Conservation (phyloP, 116 monocot species). For the Trichopus zeylanicus region DNA sequence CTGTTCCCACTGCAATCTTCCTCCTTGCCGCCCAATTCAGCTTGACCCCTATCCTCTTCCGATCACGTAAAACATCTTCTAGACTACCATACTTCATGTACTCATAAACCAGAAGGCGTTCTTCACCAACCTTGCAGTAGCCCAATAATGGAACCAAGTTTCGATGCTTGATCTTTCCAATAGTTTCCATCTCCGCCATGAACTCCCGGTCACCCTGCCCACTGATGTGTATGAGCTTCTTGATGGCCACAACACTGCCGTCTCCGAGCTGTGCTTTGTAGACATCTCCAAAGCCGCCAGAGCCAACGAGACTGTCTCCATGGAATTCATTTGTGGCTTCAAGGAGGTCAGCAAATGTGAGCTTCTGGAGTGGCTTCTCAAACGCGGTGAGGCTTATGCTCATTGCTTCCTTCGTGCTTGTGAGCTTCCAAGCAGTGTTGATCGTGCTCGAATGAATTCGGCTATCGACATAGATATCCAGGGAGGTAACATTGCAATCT, state of each 20-base stretch:
- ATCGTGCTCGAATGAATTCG: slow-evolving; percentile 30
- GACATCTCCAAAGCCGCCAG: slow-evolving; percentile 78
- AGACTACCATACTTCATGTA: slow-evolving; percentile 80
- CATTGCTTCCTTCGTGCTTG: slow-evolving; percentile 46
- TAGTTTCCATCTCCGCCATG: slow-evolving; percentile 85
- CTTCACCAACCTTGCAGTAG: slow-evolving; percentile 76
- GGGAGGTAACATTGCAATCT: slow-evolving; percentile 7
- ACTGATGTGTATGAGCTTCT: slow-evolving; percentile 65
- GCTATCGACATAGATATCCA: slow-evolving; percentile 23
- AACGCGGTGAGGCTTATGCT: slow-evolving; percentile 67
- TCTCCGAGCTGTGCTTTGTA: slow-evolving; percentile 78
- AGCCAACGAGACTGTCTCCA: slow-evolving; percentile 45
- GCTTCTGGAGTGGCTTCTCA: slow-evolving; percentile 47
- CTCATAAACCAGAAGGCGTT: slow-evolving; percentile 69
- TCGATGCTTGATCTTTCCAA: slow-evolving; percentile 75
- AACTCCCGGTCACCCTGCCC: slow-evolving; percentile 79
- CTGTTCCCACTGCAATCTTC: slow-evolving; percentile 65
- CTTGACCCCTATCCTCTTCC: slow-evolving; percentile 28
- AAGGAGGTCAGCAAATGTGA: slow-evolving; percentile 61
- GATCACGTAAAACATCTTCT: slow-evolving; percentile 52
- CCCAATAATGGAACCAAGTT: slow-evolving; percentile 71
- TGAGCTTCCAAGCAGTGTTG: slow-evolving; percentile 45
- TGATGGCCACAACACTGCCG: slow-evolving; percentile 59
- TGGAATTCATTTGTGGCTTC: slow-evolving; percentile 73
- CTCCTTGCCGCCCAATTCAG: slow-evolving; percentile 59